Percentiles rank a stretch among this genome's conserved stretches.
These are phyloP conservation scores for Nakazawaea ernobii DNA, from an alignment of 805 yeast genomes.

Conservation along the genomic window DNA sequence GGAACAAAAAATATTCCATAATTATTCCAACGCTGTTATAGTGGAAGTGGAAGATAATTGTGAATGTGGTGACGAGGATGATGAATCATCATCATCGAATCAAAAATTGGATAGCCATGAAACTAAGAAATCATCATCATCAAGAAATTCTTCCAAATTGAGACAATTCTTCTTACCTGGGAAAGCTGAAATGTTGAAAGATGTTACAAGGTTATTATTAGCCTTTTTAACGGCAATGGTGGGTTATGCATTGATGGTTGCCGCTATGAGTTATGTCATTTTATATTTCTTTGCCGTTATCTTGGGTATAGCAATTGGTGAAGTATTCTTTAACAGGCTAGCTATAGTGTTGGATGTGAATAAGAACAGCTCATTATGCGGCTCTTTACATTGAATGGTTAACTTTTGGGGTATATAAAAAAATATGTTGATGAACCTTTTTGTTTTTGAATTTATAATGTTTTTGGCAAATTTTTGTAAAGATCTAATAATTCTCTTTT, in stretches of 20 bases:
- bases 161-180: conserved; percentile 29
- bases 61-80: conserved; percentile 27
- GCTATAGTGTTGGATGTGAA: conserved; percentile 33
- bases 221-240: conserved; percentile 60
- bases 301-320: conserved; percentile 64
- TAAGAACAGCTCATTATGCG: conserved; percentile 26
- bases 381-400: conserved; percentile 19
- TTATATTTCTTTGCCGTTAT: conserved; percentile 70
- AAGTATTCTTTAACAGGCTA: conserved; percentile 61
- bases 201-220: conserved; percentile 47
- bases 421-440: too few relatives aligned
- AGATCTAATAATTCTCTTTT: too few relatives aligned
- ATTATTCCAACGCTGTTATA: conserved; percentile 23
- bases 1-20: conserved; percentile 62
- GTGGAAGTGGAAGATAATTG: conserved; percentile 25
- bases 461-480: too few relatives aligned
- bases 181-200: conserved; percentile 35
- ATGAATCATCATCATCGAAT: conserved; percentile 12
- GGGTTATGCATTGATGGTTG: conserved; percentile 72
- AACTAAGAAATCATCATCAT: neutral
- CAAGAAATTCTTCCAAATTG: conserved; percentile 10
- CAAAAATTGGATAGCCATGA: neutral
- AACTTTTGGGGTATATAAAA: neutral
- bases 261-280: conserved; percentile 65
- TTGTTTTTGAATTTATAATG: too few relatives aligned